Conservation (phyloP, 768 basidiomycete species). For the Cystobasidium onofrii region DNA sequence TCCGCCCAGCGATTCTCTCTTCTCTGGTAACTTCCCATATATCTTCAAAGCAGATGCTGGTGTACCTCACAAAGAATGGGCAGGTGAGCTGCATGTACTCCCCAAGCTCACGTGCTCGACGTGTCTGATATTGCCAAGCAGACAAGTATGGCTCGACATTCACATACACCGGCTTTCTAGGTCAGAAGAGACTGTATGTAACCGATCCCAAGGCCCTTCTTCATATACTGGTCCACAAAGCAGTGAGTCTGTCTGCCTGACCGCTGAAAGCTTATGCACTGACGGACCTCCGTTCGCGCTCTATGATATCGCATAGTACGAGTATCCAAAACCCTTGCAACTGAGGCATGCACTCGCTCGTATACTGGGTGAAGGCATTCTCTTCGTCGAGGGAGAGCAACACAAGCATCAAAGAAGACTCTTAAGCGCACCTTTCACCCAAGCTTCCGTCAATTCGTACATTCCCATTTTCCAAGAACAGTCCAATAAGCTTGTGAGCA, state of each 20-base stretch:
- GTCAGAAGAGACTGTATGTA: slow-evolving; percentile 26
- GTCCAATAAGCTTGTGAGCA: neutral
- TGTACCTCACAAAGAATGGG: slow-evolving; percentile 6
- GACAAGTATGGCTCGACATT: slow-evolving; percentile 15
- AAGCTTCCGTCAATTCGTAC: slow-evolving; percentile 20
- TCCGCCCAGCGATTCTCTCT: neutral
- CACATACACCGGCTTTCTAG: slow-evolving; percentile 17
- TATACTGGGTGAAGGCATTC: slow-evolving; percentile 16
- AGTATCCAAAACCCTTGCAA: slow-evolving; percentile 22
- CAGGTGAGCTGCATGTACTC: neutral
- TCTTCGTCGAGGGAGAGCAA: slow-evolving; percentile 30
- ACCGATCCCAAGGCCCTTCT: slow-evolving; percentile 31
- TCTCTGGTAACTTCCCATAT: neutral
- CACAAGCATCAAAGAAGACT: slow-evolving; percentile 38
- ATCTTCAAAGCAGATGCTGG: slow-evolving; percentile 26
- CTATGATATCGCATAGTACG: slow-evolving; percentile 2
- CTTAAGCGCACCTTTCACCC: slow-evolving; percentile 8
- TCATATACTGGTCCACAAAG: slow-evolving; percentile 9
- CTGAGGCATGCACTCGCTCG: neutral
- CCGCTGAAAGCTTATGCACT: neutral
- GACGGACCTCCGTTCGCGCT: too few relatives aligned
- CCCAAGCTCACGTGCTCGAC: neutral
- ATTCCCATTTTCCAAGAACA: slow-evolving; percentile 31
- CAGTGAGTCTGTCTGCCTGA: neutral
- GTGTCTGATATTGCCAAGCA: neutral